phyloP scores from a whole-genome alignment of 208 protist genomes.

The Wallacemonas sp. region DNA sequence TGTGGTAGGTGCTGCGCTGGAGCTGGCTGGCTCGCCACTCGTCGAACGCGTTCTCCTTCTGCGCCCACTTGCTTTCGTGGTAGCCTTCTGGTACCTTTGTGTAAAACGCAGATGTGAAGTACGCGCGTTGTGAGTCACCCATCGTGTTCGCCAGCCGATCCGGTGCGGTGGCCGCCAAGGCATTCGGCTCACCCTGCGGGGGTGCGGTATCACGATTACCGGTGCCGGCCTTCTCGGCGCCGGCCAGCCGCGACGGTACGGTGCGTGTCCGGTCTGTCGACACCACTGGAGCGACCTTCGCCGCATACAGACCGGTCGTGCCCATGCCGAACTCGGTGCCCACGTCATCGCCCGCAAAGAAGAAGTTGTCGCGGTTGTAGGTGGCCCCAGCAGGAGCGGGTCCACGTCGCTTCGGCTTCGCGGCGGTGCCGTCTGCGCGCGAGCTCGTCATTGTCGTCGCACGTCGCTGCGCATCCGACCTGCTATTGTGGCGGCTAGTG shows the following conservation, averaged over 20 bases:
- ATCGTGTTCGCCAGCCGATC: neutral
- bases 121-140: neutral
- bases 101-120: constrained; percentile 26
- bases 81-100: constrained; percentile 7
- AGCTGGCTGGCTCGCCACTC: constrained; percentile 36
- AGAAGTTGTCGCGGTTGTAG: constrained; percentile 30
- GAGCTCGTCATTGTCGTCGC: too few species aligned
- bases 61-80: constrained; percentile 16
- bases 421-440: too few species aligned
- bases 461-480: too few species aligned
- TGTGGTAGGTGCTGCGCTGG: constrained; percentile 16
- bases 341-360: constrained; percentile 21
- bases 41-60: constrained; percentile 31
- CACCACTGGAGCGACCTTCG: constrained; percentile 3
- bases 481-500: too few species aligned
- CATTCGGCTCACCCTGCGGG: too few species aligned
- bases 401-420: too few species aligned
- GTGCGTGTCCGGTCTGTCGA: neutral
- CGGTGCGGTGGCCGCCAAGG: too few species aligned
- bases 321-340: constrained; percentile 36
- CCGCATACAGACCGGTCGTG: constrained; percentile 49
- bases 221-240: neutral
- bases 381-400: neutral
- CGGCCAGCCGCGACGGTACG: neutral
- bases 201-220: constrained; percentile 7